Evolutionary conservation across 2,329 filamentous ascomycete genomes (phyloP).

Genomic region (Cytospora paraplurivora): DNA sequence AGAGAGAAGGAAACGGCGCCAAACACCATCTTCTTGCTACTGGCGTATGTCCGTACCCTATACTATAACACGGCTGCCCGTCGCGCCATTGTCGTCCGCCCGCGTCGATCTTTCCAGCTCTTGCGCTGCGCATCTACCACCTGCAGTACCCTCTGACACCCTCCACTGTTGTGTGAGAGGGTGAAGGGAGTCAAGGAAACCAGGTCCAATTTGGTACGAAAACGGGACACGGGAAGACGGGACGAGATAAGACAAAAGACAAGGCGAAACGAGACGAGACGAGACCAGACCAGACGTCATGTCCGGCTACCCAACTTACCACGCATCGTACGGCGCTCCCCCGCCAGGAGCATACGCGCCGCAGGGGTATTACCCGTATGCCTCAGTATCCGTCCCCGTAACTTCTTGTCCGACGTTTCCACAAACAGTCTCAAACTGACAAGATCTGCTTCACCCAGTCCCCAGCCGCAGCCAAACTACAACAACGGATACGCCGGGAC

Average conservation of each 20-base stretch:
- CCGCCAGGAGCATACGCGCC: constrained; percentile 26
- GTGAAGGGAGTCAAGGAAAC: constrained; percentile 4
- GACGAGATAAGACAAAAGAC: background rate
- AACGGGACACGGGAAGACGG: background rate
- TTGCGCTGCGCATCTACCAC: constrained; percentile 8
- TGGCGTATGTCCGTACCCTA: background rate
- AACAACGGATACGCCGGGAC: constrained; percentile 50
- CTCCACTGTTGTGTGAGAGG: constrained; percentile 20
- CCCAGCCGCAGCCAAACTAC: constrained; percentile 46
- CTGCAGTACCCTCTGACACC: constrained; percentile 4
- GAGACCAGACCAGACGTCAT: constrained; percentile 42
- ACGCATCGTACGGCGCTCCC: constrained; percentile 28
- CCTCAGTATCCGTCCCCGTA: background rate
- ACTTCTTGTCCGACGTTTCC: constrained; percentile 23
- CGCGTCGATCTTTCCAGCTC: background rate
- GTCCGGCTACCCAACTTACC: constrained; percentile 65
- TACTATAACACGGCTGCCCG: too few species aligned
- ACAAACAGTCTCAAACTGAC: constrained; percentile 21
- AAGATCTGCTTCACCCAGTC: constrained; percentile 34
- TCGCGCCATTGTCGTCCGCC: background rate
- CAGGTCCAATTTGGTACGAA: background rate
- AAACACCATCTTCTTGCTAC: background rate
- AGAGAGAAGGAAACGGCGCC: too few species aligned
- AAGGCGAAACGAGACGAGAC: constrained; percentile 5
- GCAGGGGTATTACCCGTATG: constrained; percentile 30